These are phyloP conservation scores for Mortierella sp. DNA, from an alignment of 371 early-diverging fungal species.

Conservation along the genomic window DNA sequence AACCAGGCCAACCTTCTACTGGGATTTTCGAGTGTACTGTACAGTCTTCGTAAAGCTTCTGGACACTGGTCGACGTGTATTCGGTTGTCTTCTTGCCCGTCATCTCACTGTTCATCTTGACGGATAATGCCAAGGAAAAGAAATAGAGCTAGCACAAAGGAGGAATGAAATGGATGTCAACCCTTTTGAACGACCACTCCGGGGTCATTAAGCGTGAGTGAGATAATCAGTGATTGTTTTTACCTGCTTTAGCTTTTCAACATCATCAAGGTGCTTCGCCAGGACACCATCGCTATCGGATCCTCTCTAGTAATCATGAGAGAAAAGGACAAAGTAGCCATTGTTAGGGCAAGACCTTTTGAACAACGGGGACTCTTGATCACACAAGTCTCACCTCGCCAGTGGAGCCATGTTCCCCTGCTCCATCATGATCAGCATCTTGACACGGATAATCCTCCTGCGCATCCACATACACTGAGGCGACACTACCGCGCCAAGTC, in stretches of 20 bases:
- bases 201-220: no score
- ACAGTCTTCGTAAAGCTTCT: slow-evolving; percentile 50
- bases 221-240: no score
- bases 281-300: slow-evolving; percentile 9
- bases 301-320: not conserved
- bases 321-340: not conserved
- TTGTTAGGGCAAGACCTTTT: not conserved
- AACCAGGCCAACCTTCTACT: slow-evolving; percentile 51
- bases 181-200: no score
- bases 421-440: not conserved
- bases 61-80: slow-evolving; percentile 41
- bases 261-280: slow-evolving; percentile 17
- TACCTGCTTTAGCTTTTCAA: slow-evolving; percentile 12
- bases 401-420: not conserved
- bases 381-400: slow-evolving; percentile 10
- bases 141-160: slow-evolving; percentile 30
- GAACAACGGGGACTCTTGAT: no score
- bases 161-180: no score
- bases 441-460: slow-evolving; percentile 30
- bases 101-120: slow-evolving; percentile 54
- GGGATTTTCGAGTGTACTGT: slow-evolving; percentile 27
- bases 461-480: slow-evolving; percentile 48
- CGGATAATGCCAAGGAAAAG: slow-evolving; percentile 49
- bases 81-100: slow-evolving; percentile 32
- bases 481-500: slow-evolving; percentile 36